Conservation (phyloP, 2,329 filamentous ascomycete species). For the Grosmannia penicillata region DNA sequence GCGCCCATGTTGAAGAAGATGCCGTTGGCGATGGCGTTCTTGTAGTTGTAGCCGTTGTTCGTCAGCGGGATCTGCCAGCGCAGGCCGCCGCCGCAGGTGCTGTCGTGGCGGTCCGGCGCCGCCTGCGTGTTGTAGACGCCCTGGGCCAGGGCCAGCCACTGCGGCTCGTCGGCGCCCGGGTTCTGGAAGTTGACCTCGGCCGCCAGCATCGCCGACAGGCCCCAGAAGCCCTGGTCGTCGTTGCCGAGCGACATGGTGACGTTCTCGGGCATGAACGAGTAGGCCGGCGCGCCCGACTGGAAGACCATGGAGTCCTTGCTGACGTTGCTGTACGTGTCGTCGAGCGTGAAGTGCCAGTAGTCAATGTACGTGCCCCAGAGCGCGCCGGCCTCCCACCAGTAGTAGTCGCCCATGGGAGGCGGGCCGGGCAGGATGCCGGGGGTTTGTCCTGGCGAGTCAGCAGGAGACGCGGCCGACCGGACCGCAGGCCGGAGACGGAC, state of each 20-base stretch:
- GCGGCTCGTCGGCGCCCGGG: slow-evolving; percentile 38
- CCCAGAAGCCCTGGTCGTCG: slow-evolving; percentile 67
- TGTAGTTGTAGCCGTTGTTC: slow-evolving; percentile 67
- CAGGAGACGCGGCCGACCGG: too few relatives aligned
- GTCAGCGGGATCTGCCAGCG: slow-evolving; percentile 77
- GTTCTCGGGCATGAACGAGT: slow-evolving; percentile 65
- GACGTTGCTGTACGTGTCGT: slow-evolving; percentile 57
- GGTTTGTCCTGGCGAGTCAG: slow-evolving; percentile 23
- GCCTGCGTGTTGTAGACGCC: slow-evolving; percentile 72
- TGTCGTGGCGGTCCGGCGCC: slow-evolving; percentile 43
- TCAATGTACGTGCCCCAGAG: slow-evolving; percentile 60
- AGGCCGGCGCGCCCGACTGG: slow-evolving; percentile 53
- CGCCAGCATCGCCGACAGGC: slow-evolving; percentile 53
- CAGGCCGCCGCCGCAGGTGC: slow-evolving; percentile 58
- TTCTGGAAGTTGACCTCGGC: slow-evolving; percentile 54
- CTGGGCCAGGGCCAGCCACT: slow-evolving; percentile 60
- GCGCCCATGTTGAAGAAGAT: slow-evolving; percentile 39
- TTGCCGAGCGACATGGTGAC: slow-evolving; percentile 52
- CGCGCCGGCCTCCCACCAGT: slow-evolving; percentile 69
- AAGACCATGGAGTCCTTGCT: slow-evolving; percentile 53
- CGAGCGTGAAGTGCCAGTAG: slow-evolving; percentile 46
- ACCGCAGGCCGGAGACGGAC: too few relatives aligned
- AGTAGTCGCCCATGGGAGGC: slow-evolving; percentile 40
- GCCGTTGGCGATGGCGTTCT: slow-evolving; percentile 36
- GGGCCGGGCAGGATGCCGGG: slow-evolving; percentile 44